These are phyloP conservation scores for Suhomyces terraborum DNA, from an alignment of 1,139 yeast genomes.

Conservation along the genomic window DNA sequence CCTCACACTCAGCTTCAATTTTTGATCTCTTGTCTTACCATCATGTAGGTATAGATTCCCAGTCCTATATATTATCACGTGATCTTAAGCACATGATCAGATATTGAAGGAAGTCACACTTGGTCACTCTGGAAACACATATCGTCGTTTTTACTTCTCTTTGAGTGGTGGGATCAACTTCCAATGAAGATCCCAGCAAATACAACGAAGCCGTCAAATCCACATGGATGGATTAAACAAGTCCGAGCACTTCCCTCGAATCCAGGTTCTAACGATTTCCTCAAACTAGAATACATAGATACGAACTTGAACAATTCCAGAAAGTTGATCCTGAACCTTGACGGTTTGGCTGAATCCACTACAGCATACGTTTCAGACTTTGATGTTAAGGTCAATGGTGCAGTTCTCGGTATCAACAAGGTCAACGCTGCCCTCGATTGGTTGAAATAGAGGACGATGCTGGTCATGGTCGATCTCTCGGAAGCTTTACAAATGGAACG, in stretches of 20 bases:
- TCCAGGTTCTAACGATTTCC: slow-evolving; percentile 39
- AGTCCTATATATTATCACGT: too few relatives aligned
- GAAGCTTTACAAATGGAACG: too few relatives aligned
- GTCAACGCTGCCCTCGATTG: slow-evolving; percentile 34
- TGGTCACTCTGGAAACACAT: too few relatives aligned
- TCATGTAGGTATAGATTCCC: too few relatives aligned
- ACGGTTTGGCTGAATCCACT: slow-evolving; percentile 27
- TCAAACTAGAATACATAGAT: slow-evolving; percentile 48
- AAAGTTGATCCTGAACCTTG: slow-evolving; percentile 37
- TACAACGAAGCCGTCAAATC: slow-evolving; percentile 6
- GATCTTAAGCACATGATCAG: too few relatives aligned
- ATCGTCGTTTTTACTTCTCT: too few relatives aligned
- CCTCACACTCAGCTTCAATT: too few relatives aligned
- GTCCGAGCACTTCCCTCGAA: slow-evolving; percentile 44
- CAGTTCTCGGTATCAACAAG: slow-evolving; percentile 29
- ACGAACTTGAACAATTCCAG: slow-evolving; percentile 48
- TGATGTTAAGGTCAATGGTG: slow-evolving; percentile 29
- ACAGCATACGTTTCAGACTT: slow-evolving; percentile 22
- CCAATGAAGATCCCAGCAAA: slow-evolving; percentile 1
- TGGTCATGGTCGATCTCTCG: too few relatives aligned
- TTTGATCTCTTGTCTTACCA: too few relatives aligned
- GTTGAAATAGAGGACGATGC: slow-evolving; percentile 19
- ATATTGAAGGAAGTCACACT: too few relatives aligned
- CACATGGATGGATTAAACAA: slow-evolving; percentile 32
- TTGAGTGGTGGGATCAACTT: not conserved